Conservation (phyloP, 257 asterid species). For the Plectranthus barbatus region DNA sequence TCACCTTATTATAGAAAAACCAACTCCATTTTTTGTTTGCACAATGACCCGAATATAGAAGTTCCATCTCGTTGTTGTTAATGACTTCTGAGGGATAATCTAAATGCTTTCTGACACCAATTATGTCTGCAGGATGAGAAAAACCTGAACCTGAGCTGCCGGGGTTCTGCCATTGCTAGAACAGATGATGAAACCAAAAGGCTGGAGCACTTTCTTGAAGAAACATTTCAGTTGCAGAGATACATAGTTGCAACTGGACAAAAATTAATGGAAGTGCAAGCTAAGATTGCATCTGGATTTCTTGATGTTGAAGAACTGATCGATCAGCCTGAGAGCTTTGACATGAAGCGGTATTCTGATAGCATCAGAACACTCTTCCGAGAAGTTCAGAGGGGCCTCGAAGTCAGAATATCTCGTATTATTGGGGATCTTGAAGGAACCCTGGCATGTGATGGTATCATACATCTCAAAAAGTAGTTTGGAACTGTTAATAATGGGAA, state of each 20-base stretch:
- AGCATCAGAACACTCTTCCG: conserved; percentile 51
- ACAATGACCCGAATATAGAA: not conserved
- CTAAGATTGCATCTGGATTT: conserved; percentile 30
- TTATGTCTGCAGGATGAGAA: conserved; percentile 48
- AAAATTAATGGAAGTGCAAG: conserved; percentile 60
- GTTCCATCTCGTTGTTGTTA: not conserved
- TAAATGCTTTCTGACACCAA: no score
- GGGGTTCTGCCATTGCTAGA: conserved; percentile 37
- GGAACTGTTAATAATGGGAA: no score
- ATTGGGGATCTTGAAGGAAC: conserved; percentile 89
- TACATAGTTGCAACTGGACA: conserved; percentile 87
- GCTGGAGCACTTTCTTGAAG: conserved; percentile 79
- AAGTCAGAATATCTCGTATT: conserved; percentile 69
- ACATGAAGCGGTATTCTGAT: conserved; percentile 64
- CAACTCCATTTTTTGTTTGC: not conserved
- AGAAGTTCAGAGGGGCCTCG: conserved; percentile 91
- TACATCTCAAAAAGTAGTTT: conserved; percentile 46
- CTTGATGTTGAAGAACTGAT: conserved; percentile 29
- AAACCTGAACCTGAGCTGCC: conserved; percentile 26
- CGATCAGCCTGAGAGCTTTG: conserved; percentile 58
- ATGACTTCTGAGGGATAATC: not conserved
- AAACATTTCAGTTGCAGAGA: conserved; percentile 87
- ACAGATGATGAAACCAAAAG: conserved; percentile 60
- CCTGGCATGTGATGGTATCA: conserved; percentile 73
- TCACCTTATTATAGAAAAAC: conserved; percentile 1